Base-by-base conservation (phyloP, 805 yeast genomes). In the Candida golubevii region DNA sequence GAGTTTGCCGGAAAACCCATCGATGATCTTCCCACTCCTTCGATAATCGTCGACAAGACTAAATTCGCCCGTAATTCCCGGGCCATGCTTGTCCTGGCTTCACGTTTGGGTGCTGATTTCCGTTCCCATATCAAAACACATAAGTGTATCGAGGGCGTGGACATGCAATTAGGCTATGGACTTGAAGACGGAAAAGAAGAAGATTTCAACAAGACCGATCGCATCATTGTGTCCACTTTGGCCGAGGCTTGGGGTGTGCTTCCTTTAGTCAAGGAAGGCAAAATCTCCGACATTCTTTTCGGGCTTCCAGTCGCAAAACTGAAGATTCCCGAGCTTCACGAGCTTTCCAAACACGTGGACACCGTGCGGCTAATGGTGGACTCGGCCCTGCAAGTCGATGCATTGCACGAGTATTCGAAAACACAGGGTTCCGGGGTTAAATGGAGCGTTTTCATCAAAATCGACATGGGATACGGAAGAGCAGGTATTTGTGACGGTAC, bases 61-160 rank as follows among this genome's bases (percentile, higher is more conserved):
- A 59, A 59, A 13, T 73, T 79, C 51, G 51, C 62, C 30, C 44
- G 42, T 13, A 82, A 82, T 56, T 71, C 80, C 49, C 63, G 62
- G 9, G 60, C 59, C 28, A 79, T 82, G 86, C 66, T 79, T 8
- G 53, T 56, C 6, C 71, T 70, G 44, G 77, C 81, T 0, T 41
- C 49, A 1, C 56, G 58, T 1, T 54, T 80, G 26, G 48, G 54
- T 3, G 68, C 70, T 6, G 66, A 61, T 14, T 84, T 85, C 58
- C 69, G 95, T 47, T 83, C 85, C 4, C 89, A 85, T 58, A 79
- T 85, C 18, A 85, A 85, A 61, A 86, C 93, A 0, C 89, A 83
- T 59, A 85, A 86, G 59, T 75, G 85, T 1, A 50, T 69, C 8
- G 84, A 81, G 51, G 89, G 86, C 7, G 66, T 80, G 2, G 53